phyloP scores from a whole-genome alignment of 768 basidiomycete species.

The Mycena kentingensis region DNA sequence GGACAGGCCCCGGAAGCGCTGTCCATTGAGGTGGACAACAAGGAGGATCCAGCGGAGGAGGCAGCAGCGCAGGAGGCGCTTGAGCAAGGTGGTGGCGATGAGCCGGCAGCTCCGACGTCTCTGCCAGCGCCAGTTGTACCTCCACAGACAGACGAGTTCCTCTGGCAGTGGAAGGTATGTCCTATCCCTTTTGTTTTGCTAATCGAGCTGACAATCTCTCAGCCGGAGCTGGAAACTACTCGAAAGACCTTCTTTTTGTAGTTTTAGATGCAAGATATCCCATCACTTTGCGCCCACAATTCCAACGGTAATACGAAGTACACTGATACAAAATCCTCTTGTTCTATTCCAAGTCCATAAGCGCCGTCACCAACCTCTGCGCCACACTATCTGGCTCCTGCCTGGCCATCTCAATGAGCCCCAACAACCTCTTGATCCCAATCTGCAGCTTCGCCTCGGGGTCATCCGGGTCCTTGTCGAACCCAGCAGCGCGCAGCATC shows the following conservation, averaged over 20 bases:
- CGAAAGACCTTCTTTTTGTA: slow-evolving; percentile 90
- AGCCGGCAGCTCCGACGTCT: slow-evolving; percentile 20
- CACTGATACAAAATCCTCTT: neutral
- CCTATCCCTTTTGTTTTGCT: neutral
- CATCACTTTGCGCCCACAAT: too few relatives aligned
- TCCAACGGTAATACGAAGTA: neutral
- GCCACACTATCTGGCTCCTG: slow-evolving; percentile 89
- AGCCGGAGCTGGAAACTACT: slow-evolving; percentile 94
- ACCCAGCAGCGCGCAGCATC: slow-evolving; percentile 75
- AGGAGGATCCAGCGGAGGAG: slow-evolving; percentile 35
- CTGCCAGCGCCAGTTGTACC: slow-evolving; percentile 41
- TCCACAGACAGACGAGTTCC: slow-evolving; percentile 72
- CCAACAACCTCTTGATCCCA: slow-evolving; percentile 93
- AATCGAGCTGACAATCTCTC: slow-evolving; percentile 15
- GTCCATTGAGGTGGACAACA: slow-evolving; percentile 51
- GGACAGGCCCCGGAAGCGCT: slow-evolving; percentile 63
- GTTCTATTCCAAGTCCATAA: slow-evolving; percentile 51
- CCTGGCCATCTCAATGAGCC: slow-evolving; percentile 92
- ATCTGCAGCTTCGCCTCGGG: slow-evolving; percentile 62
- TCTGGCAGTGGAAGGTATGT: slow-evolving; percentile 91
- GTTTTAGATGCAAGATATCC: too few relatives aligned
- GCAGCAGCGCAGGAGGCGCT: slow-evolving; percentile 25
- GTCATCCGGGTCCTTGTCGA: slow-evolving; percentile 53
- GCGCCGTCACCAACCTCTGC: slow-evolving; percentile 62
- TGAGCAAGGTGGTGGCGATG: slow-evolving; percentile 21